Conservation (phyloP, 2,329 filamentous ascomycete species). For the Nemania diffusa region DNA sequence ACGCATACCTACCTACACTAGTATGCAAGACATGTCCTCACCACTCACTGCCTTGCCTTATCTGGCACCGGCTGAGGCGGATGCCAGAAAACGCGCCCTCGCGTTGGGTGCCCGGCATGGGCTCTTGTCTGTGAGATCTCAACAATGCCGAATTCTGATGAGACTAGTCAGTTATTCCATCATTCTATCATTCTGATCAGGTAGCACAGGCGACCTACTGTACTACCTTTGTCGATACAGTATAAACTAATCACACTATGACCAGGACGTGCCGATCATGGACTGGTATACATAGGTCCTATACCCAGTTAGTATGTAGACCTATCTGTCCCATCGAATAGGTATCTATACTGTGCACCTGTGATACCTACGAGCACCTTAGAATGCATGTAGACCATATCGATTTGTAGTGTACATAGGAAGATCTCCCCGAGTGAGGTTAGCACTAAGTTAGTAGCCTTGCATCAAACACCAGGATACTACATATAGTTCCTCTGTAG, state of each 20-base stretch:
- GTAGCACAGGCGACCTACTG: background rate
- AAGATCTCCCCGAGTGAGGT: background rate
- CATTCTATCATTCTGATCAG: background rate
- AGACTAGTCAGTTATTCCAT: slow-evolving; percentile 2
- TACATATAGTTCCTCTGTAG: background rate
- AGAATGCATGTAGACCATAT: background rate
- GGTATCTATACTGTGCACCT: background rate
- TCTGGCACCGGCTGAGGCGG: slow-evolving; percentile 32
- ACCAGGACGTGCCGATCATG: background rate
- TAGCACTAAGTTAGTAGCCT: background rate
- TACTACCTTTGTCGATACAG: background rate
- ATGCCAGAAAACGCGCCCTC: slow-evolving; percentile 11
- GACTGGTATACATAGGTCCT: background rate
- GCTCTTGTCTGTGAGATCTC: slow-evolving; percentile 3
- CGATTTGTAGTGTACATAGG: background rate
- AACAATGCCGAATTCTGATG: background rate
- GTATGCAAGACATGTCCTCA: slow-evolving; percentile 35
- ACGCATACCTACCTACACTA: background rate
- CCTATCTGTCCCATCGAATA: background rate
- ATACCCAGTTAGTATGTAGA: too few species aligned
- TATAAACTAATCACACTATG: background rate
- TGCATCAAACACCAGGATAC: background rate
- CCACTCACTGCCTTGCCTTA: slow-evolving; percentile 28
- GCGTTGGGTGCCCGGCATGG: slow-evolving; percentile 28
- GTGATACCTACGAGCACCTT: background rate